Evolutionary conservation across 331 rosid species (phyloP).

Genomic region (Prunus yedoensis): DNA sequence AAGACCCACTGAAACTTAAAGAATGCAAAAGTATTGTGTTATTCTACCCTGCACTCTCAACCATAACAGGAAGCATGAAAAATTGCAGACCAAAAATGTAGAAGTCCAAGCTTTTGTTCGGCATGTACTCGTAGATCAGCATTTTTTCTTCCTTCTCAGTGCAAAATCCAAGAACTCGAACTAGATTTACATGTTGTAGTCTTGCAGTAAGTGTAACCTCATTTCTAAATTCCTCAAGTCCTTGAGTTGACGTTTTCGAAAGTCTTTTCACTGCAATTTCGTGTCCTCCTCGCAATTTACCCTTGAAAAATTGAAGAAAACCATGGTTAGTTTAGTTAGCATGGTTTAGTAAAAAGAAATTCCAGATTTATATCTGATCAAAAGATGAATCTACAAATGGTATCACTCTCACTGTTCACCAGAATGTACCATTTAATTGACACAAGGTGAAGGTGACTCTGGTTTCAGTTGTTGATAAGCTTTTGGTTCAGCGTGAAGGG

Average conservation of each 20-base stretch:
- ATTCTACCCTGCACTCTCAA: not conserved
- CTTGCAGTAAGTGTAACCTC: slow-evolving; percentile 55
- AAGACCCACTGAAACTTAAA: not conserved
- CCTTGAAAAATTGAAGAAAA: slow-evolving; percentile 26
- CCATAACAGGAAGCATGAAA: not conserved
- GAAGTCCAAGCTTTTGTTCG: slow-evolving; percentile 56
- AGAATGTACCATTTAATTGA: not conserved
- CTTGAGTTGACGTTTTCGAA: slow-evolving; percentile 55
- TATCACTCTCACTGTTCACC: not conserved
- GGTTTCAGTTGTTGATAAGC: not conserved
- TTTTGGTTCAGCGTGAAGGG: not conserved
- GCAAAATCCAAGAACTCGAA: slow-evolving; percentile 56
- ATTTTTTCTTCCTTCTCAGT: slow-evolving; percentile 48
- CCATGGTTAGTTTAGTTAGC: not conserved
- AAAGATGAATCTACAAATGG: not conserved
- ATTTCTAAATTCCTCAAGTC: slow-evolving; percentile 39
- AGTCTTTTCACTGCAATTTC: slow-evolving; percentile 58
- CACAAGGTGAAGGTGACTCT: not conserved
- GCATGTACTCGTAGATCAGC: slow-evolving; percentile 53
- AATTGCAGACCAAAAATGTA: slow-evolving; percentile 51
- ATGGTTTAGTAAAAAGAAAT: not conserved
- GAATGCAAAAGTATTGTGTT: not conserved
- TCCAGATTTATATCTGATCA: not conserved
- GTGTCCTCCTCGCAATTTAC: slow-evolving; percentile 37
- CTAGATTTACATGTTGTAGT: slow-evolving; percentile 65